A percentile compares a stretch with the other conserved stretches of the same genome.
These are phyloP conservation scores for Lachancea dasiensis DNA, from an alignment of 805 yeast genomes.

Conservation along the genomic window DNA sequence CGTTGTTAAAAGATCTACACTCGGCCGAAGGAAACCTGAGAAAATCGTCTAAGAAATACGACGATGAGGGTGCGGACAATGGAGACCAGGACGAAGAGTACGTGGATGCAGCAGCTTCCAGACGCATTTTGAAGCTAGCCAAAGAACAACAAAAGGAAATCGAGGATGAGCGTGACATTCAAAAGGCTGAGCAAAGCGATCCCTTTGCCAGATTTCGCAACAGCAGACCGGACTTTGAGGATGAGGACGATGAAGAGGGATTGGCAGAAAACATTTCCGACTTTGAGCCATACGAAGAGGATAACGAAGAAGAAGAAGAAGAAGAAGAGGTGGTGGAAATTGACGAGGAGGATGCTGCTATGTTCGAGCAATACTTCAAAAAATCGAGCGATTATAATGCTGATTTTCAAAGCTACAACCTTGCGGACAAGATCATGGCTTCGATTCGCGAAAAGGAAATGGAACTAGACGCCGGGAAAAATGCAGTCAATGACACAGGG, in stretches of 20 bases:
- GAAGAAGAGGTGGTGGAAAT: slow-evolving; percentile 59
- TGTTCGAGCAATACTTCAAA: slow-evolving; percentile 73
- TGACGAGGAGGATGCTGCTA: slow-evolving; percentile 74
- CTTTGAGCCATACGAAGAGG: slow-evolving; percentile 41
- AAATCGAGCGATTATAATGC: slow-evolving; percentile 34
- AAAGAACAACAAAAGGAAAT: slow-evolving; percentile 89
- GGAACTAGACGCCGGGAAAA: slow-evolving; percentile 15
- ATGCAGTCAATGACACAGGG: slow-evolving; percentile 13
- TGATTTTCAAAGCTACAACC: slow-evolving; percentile 47
- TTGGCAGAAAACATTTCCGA: slow-evolving; percentile 41
- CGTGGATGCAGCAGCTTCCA: slow-evolving; percentile 75
- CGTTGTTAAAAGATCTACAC: slow-evolving; percentile 73
- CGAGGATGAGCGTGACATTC: slow-evolving; percentile 54
- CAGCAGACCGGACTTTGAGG: slow-evolving; percentile 42
- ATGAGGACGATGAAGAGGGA: slow-evolving; percentile 37
- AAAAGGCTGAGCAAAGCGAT: slow-evolving; percentile 28
- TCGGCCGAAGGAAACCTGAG: slow-evolving; percentile 68
- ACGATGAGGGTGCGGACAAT: slow-evolving; percentile 35
- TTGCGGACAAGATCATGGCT: slow-evolving; percentile 93
- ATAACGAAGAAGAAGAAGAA: slow-evolving; percentile 44
- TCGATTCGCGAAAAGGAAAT: slow-evolving; percentile 72
- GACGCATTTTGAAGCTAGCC: slow-evolving; percentile 84
- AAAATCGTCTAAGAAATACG: slow-evolving; percentile 32
- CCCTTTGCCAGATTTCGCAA: slow-evolving; percentile 30
- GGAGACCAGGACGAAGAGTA: slow-evolving; percentile 53